These are phyloP conservation scores for Laguncularia racemosa DNA, from an alignment of 345 rosid genomes.

Conservation along the genomic window DNA sequence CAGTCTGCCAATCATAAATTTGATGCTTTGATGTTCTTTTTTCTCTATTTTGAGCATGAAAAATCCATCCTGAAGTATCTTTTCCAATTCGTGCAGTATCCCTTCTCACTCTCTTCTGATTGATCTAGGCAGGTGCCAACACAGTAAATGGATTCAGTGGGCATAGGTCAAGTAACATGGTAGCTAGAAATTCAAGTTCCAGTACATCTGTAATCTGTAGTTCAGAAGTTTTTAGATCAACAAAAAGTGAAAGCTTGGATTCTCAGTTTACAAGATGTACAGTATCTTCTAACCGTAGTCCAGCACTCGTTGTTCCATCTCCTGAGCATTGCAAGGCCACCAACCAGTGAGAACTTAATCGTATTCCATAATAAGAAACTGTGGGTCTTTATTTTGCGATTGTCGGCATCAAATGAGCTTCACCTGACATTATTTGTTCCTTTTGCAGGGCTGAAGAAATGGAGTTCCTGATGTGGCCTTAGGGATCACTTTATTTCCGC, in stretches of 20 bases:
- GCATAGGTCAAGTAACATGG: slow-evolving; percentile 16
- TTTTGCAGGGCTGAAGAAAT: background rate
- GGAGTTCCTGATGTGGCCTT: background rate
- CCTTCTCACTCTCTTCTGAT: background rate
- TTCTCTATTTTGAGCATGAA: too few relatives aligned
- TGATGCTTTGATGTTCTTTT: too few relatives aligned
- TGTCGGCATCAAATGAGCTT: background rate
- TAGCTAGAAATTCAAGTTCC: slow-evolving; percentile 21
- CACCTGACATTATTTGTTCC: background rate
- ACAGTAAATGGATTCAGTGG: slow-evolving; percentile 15
- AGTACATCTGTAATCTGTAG: slow-evolving; percentile 19
- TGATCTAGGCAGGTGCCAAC: slow-evolving; percentile 27
- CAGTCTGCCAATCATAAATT: too few relatives aligned
- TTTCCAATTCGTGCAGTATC: too few relatives aligned
- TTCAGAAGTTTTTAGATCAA: slow-evolving; percentile 28
- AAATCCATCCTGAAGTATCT: too few relatives aligned
- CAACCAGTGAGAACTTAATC: slow-evolving; percentile 5
- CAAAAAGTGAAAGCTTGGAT: slow-evolving; percentile 31
- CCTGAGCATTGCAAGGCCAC: slow-evolving; percentile 20
- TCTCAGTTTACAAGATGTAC: slow-evolving; percentile 10
- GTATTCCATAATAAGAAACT: background rate
- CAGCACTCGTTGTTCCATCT: slow-evolving; percentile 36
- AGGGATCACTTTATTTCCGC: too few relatives aligned
- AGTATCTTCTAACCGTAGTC: slow-evolving; percentile 24
- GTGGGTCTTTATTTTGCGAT: background rate